These are phyloP conservation scores for Linum tenue DNA, from an alignment of 345 rosid species.

Conservation along the genomic window DNA sequence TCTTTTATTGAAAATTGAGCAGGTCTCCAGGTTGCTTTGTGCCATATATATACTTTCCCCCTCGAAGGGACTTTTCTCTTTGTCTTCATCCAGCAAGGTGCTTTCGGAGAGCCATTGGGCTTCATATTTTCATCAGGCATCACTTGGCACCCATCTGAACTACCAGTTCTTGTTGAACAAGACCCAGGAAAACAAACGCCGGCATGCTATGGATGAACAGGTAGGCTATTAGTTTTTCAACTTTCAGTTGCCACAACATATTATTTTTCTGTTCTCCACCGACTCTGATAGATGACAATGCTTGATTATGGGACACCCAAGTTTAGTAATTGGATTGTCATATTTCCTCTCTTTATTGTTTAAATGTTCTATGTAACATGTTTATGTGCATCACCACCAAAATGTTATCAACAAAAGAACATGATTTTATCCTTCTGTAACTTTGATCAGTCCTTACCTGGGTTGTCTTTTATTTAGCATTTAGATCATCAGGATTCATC, in stretches of 20 bases:
- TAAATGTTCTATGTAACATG: too few relatives aligned
- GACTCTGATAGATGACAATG: too few relatives aligned
- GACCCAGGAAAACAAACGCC: constrained; percentile 28
- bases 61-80: constrained; percentile 34
- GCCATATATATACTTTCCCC: constrained; percentile 52
- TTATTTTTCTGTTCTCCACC: too few relatives aligned
- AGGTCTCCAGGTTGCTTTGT: constrained; percentile 83
- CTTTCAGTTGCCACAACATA: too few relatives aligned
- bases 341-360: too few relatives aligned
- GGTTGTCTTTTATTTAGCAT: constrained; percentile 4
- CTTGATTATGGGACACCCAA: too few relatives aligned
- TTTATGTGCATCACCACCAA: too few relatives aligned
- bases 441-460: background rate
- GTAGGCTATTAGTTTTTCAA: constrained; percentile 18
- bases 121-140: constrained; percentile 91
- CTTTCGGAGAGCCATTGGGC: constrained; percentile 84
- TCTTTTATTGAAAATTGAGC: constrained; percentile 6
- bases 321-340: too few relatives aligned
- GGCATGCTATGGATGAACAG: constrained; percentile 26
- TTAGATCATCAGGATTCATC: constrained; percentile 34
- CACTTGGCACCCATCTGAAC: constrained; percentile 68
- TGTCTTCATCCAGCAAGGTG: constrained; percentile 35
- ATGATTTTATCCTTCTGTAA: background rate
- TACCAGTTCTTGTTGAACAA: constrained; percentile 46
- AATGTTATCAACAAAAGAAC: background rate